Percentiles rank a stretch among this genome's conserved stretches.
These are phyloP conservation scores for Cyberlindnera petersonii DNA, from an alignment of 805 yeast genomes.

Conservation along the genomic window DNA sequence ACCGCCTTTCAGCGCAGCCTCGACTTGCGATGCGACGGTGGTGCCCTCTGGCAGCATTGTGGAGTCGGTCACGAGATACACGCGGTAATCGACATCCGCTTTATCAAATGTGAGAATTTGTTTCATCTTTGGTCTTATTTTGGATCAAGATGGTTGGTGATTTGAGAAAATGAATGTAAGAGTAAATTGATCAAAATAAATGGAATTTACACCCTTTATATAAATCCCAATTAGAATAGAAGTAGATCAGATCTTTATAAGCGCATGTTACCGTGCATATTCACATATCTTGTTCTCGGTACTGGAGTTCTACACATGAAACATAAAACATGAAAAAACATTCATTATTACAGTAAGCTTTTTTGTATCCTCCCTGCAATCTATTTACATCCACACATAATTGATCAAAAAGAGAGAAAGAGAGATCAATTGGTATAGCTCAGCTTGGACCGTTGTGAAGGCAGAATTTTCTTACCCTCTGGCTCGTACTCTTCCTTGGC, in stretches of 20 bases:
- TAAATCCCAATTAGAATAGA: too few species aligned
- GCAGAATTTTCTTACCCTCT: constrained; percentile 41
- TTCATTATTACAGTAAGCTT: too few species aligned
- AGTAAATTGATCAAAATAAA: too few species aligned
- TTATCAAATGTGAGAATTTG: background rate
- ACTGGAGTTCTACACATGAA: background rate
- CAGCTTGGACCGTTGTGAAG: constrained; percentile 54
- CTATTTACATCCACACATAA: background rate
- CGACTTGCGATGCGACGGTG: constrained; percentile 58
- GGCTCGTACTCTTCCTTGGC: constrained; percentile 49
- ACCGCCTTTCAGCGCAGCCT: constrained; percentile 62
- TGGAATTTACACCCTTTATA: too few species aligned
- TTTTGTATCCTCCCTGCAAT: background rate
- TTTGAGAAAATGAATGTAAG: too few species aligned
- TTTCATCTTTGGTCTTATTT: too few species aligned
- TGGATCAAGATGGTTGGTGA: too few species aligned
- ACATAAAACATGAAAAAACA: background rate
- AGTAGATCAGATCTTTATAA: background rate
- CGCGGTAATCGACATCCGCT: constrained; percentile 42
- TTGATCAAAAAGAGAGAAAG: too few species aligned
- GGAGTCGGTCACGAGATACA: constrained; percentile 80
- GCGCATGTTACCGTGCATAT: constrained; percentile 1
- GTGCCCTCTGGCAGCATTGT: constrained; percentile 61
- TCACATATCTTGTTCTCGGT: background rate
- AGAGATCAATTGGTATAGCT: constrained; percentile 15